Conservation (phyloP, 2,329 filamentous ascomycete species). For the Rhinocladiella mackenziei region DNA sequence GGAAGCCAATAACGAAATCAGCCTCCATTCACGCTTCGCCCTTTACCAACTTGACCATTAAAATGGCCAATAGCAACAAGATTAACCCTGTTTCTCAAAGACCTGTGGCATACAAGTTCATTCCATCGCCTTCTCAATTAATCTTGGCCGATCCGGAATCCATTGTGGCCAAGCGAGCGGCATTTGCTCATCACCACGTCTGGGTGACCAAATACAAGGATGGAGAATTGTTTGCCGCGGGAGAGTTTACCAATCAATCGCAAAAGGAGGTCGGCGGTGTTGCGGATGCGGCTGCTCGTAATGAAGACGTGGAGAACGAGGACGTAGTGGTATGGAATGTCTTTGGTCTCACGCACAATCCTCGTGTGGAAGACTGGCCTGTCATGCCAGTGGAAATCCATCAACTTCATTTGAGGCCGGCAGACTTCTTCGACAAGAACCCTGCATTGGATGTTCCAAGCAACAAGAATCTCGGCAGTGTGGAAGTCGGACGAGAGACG, state of each 20-base stretch:
- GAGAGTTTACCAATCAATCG: conserved; percentile 47
- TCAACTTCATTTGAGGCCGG: conserved; percentile 45
- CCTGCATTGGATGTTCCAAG: conserved; percentile 52
- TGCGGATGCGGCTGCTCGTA: conserved; percentile 41
- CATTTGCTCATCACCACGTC: conserved; percentile 49
- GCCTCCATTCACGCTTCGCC: conserved; percentile 53
- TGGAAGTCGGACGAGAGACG: conserved; percentile 23
- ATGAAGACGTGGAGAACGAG: conserved; percentile 41
- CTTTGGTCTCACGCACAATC: conserved; percentile 51
- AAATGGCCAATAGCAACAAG: conserved; percentile 46
- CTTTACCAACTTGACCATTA: conserved; percentile 43
- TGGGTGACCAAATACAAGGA: conserved; percentile 51
- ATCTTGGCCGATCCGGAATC: conserved; percentile 45
- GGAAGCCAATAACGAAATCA: conserved; percentile 46
- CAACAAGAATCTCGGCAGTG: conserved; percentile 33
- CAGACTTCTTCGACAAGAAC: conserved; percentile 52
- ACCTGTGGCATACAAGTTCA: conserved; percentile 48
- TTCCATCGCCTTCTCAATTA: conserved; percentile 45
- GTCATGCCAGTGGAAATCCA: conserved; percentile 49
- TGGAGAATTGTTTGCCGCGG: conserved; percentile 48
- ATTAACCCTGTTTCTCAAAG: conserved; percentile 42
- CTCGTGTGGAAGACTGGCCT: conserved; percentile 49
- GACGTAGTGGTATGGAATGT: conserved; percentile 50
- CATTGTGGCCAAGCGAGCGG: conserved; percentile 44
- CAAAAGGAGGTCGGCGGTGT: conserved; percentile 43